Evolutionary conservation across 163 green algal genomes (phyloP), one percentile per base, ranked within the genome.

Genomic region (Scenedesmus sp.): DNA sequence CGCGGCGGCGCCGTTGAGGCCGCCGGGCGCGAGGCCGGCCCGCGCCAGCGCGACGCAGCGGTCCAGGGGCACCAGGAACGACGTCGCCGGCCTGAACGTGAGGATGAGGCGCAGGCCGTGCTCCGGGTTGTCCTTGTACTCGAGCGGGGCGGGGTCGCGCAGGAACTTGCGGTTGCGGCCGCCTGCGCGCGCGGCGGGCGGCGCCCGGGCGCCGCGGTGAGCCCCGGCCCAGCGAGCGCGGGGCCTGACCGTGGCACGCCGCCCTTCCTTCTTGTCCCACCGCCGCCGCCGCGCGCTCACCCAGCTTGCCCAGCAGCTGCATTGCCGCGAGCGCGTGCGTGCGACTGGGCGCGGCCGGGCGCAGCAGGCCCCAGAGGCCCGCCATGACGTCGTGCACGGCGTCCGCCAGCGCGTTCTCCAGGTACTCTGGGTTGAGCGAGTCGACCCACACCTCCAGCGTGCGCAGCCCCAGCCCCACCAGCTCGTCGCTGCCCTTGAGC

Each of bases 61-160:
- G 87, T 99, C 96, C 36, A 99, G 80, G 4, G 95, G 96, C n/a
- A 98, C 90, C 13, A 99, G 89, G 80, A 99, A 99, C 28, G 87
- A 91, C 33, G 95, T 98, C n/a, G 84, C 70, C 1, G 94, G 93
- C 65, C 90, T 70, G 82, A 99, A 99, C 48, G 89, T 97, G 31
- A 99, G 90, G 66, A 99, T 96, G 54, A 98, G 81, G 50, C 96
- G 90, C 69, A 99, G 87, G 31, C 94, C 96, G 82, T 98, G 93
- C 86, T 99, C 96, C 0, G 96, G 92, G 75, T 98, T 97, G 70
- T 93, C 83, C 58, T 81, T 81, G 81, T 83, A 89, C 20, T 92
- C 83, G 24, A 92, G 75, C 7, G 82, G 80, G 31, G 83, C 77
- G 9, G 87, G 88, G 0, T 92, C 84, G 57, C 86, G 71, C 53